A percentile compares a stretch with the other conserved stretches of the same genome.
phyloP scores from a whole-genome alignment of 1,284 basidiomycete genomes.

The Amylostereum areolatum region DNA sequence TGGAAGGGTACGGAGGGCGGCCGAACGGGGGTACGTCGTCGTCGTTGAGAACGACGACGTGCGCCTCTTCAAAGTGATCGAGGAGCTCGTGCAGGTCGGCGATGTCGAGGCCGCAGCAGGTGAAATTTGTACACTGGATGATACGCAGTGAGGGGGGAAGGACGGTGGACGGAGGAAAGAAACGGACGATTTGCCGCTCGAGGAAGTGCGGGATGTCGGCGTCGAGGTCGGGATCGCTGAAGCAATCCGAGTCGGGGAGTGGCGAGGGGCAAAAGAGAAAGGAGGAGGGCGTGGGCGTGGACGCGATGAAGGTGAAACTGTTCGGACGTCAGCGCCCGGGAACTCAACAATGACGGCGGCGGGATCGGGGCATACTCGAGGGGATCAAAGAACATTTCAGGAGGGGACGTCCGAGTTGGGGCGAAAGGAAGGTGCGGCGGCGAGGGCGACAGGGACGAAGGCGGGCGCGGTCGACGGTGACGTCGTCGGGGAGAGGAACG shows the following conservation, averaged over 20 bases:
- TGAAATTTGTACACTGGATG: conserved; percentile 53
- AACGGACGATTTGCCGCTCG: not conserved
- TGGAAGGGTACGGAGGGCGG: conserved; percentile 10
- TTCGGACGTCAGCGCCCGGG: not conserved
- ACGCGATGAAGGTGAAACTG: too few relatives aligned
- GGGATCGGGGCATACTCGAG: not conserved
- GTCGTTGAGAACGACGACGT: conserved; percentile 37
- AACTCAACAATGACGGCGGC: not conserved
- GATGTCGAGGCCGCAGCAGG: conserved; percentile 56
- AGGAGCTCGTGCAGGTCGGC: conserved; percentile 63
- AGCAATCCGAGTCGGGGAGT: not conserved
- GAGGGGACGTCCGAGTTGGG: not conserved
- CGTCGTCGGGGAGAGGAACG: too few relatives aligned
- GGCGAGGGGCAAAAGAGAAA: too few relatives aligned
- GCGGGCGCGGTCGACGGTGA: too few relatives aligned
- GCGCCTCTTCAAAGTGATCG: conserved; percentile 60
- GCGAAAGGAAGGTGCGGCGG: too few relatives aligned
- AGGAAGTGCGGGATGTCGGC: not conserved
- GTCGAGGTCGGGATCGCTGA: not conserved
- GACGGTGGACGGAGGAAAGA: not conserved
- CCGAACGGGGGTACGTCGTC: conserved; percentile 16
- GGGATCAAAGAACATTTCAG: not conserved
- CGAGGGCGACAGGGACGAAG: too few relatives aligned
- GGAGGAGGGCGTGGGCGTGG: too few relatives aligned
- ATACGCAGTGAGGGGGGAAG: too few relatives aligned